Percentiles rank a stretch among this genome's conserved stretches.
phyloP scores from a whole-genome alignment of 352 stramenopile species.

The Pythium insidiosum region DNA sequence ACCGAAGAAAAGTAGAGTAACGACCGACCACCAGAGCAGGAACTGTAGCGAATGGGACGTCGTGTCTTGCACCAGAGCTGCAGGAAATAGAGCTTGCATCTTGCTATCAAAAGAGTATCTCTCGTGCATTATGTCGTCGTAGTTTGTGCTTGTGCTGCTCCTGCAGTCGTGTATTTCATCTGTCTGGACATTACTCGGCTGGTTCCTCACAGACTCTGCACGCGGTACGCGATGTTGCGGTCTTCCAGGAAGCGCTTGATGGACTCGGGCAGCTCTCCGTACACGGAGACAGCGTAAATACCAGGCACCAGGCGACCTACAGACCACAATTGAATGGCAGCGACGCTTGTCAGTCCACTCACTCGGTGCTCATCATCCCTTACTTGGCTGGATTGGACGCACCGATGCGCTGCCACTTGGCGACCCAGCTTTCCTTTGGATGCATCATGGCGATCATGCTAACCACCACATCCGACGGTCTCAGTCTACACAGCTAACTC shows the following conservation, averaged over 20 bases:
- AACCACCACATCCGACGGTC: neutral
- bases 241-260: slow-evolving; percentile 87
- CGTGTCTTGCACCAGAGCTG: too few species aligned
- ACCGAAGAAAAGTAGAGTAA: slow-evolving; percentile 11
- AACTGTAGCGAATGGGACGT: too few species aligned
- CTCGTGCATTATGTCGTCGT: neutral
- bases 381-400: too few species aligned
- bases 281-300: slow-evolving; percentile 85
- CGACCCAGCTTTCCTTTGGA: slow-evolving; percentile 85
- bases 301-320: slow-evolving; percentile 72
- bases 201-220: slow-evolving; percentile 29
- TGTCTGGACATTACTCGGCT: too few species aligned
- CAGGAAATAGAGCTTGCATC: too few species aligned
- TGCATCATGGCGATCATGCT: slow-evolving; percentile 89
- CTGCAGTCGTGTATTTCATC: too few species aligned
- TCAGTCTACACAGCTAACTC: neutral
- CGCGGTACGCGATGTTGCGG: slow-evolving; percentile 80
- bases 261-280: slow-evolving; percentile 75
- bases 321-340: neutral
- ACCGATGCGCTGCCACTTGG: slow-evolving; percentile 87
- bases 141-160: slow-evolving; percentile 9
- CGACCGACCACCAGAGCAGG: too few species aligned
- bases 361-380: neutral
- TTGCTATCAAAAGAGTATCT: neutral
- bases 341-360: neutral